Conservation (phyloP, 768 basidiomycete species). For the Tubosaeta brunneosetosa region DNA sequence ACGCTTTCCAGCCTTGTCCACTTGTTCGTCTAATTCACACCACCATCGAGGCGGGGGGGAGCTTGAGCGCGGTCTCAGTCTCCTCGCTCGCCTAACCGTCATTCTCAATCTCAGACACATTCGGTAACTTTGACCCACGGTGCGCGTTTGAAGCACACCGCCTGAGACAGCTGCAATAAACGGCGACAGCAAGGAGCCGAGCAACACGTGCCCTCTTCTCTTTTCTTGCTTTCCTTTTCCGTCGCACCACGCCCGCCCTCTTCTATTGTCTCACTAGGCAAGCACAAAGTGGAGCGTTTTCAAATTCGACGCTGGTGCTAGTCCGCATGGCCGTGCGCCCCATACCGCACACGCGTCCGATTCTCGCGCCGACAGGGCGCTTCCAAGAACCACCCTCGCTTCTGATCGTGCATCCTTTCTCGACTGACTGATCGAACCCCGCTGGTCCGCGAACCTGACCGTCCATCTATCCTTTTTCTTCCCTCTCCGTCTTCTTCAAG, state of each 20-base stretch:
- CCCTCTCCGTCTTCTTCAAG: background rate
- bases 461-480: background rate
- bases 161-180: conserved; percentile 5
- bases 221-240: background rate
- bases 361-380: background rate
- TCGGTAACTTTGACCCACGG: conserved; percentile 18
- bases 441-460: conserved; percentile 4
- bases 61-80: conserved; percentile 12
- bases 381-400: background rate
- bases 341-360: background rate
- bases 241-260: background rate
- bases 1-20: conserved; percentile 6
- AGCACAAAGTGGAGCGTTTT: conserved; percentile 21
- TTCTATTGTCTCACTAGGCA: background rate
- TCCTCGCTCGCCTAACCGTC: conserved; percentile 7
- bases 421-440: background rate
- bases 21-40: conserved; percentile 8
- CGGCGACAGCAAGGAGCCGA: conserved; percentile 12
- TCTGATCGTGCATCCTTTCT: background rate
- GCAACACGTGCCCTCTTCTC: conserved; percentile 2
- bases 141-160: background rate
- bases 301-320: conserved; percentile 13
- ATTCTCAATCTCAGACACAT: conserved; percentile 12
- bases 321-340: no score
- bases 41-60: background rate